phyloP scores from a whole-genome alignment of 2,329 filamentous ascomycete species.

The Ampelomyces quisqualis region DNA sequence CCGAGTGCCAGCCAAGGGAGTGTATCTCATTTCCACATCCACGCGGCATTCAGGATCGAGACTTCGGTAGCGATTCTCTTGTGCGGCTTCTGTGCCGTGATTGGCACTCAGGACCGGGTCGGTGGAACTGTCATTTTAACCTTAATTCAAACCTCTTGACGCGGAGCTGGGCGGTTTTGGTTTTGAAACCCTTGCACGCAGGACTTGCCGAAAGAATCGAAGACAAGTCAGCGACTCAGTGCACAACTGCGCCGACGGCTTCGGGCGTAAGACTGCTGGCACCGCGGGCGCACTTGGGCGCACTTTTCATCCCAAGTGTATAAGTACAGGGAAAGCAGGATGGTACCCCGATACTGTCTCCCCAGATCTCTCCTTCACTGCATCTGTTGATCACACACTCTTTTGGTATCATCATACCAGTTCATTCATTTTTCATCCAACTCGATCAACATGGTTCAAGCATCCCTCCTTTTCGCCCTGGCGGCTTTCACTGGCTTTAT shows the following conservation, averaged over 20 bases:
- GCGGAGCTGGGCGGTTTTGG: slow-evolving; percentile 12
- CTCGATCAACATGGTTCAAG: slow-evolving; percentile 22
- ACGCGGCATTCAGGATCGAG: slow-evolving; percentile 16
- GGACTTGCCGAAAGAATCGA: slow-evolving; percentile 8
- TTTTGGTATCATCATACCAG: slow-evolving; percentile 11
- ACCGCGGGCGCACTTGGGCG: slow-evolving; percentile 9
- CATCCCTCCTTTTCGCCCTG: slow-evolving; percentile 30
- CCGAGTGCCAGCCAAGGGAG: slow-evolving; percentile 5
- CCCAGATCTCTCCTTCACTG: slow-evolving; percentile 14
- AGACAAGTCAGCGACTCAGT: slow-evolving; percentile 13
- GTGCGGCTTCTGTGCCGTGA: slow-evolving; percentile 1
- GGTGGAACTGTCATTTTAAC: slow-evolving; percentile 13
- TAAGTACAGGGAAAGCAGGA: slow-evolving; percentile 12
- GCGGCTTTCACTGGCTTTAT: slow-evolving; percentile 31
- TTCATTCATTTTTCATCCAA: slow-evolving; percentile 12
- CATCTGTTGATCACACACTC: slow-evolving; percentile 15
- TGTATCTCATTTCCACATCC: slow-evolving; percentile 20
- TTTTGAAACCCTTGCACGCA: slow-evolving; percentile 12
- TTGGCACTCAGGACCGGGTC: slow-evolving; percentile 15
- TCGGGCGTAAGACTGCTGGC: slow-evolving; percentile 3
- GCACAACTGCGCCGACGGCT: slow-evolving; percentile 13
- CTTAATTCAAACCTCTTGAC: slow-evolving; percentile 19
- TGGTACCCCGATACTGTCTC: background rate
- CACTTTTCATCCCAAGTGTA: slow-evolving; percentile 13
- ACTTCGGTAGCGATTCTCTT: slow-evolving; percentile 13